Conservation (phyloP, 805 yeast species). For the Myxozyma melibiosi region DNA sequence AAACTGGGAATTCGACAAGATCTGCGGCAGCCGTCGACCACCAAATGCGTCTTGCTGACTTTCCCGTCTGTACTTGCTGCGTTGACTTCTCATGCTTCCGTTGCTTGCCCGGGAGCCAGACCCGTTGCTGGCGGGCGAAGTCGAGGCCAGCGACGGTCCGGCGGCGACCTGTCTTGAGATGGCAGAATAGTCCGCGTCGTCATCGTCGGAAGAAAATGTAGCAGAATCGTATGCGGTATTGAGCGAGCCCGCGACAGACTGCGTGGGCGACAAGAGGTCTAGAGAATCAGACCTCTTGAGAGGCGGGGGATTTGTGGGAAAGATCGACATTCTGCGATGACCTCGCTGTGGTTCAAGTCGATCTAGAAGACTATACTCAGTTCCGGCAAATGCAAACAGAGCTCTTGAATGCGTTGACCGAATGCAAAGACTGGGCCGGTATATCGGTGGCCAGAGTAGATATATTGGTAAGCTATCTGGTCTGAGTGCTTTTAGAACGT, state of each 20-base stretch:
- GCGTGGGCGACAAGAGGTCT: slow-evolving; percentile 31
- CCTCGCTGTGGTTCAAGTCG: neutral
- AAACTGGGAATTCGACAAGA: slow-evolving; percentile 14
- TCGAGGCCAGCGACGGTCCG: neutral
- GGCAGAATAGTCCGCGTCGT: slow-evolving; percentile 22
- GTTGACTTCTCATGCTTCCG: slow-evolving; percentile 1
- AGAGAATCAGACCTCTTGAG: slow-evolving; percentile 30
- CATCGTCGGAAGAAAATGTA: slow-evolving; percentile 24
- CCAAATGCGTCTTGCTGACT: neutral
- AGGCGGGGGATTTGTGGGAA: neutral
- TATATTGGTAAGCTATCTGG: no score
- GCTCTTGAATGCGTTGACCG: no score
- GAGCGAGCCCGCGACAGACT: slow-evolving; percentile 27
- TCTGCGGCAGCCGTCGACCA: slow-evolving; percentile 17
- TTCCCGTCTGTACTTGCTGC: neutral
- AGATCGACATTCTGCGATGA: neutral
- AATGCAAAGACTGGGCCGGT: no score
- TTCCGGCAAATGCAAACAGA: no score
- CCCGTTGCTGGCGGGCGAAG: neutral
- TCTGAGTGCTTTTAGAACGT: no score
- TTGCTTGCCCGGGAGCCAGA: neutral
- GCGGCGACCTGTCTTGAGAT: slow-evolving; percentile 23
- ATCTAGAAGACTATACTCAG: no score
- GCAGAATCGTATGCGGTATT: slow-evolving; percentile 21
- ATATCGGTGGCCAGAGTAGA: no score